A percentile compares a stretch with the other conserved stretches of the same genome.
These are phyloP conservation scores for Sphaerulina musiva DNA, from an alignment of 2,329 filamentous ascomycete species.

Conservation along the genomic window DNA sequence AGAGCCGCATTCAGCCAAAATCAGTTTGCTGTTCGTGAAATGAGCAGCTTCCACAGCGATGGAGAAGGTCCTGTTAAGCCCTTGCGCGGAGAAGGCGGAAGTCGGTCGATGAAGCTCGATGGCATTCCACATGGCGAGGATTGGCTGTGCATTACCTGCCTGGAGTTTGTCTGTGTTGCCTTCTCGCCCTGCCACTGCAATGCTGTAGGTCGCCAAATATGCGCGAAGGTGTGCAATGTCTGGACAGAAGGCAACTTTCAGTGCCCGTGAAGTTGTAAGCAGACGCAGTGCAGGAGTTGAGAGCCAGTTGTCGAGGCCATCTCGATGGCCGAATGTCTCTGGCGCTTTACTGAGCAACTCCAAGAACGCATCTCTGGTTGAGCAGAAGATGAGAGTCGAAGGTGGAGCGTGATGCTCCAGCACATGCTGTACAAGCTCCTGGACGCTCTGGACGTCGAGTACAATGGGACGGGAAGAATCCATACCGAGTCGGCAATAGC, in stretches of 20 bases:
- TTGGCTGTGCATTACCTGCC: conserved; percentile 30
- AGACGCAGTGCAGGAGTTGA: conserved; percentile 58
- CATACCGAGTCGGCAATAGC: conserved; percentile 5
- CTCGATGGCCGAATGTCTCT: not conserved
- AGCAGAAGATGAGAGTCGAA: conserved; percentile 66
- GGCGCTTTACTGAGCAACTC: conserved; percentile 41
- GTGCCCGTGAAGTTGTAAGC: conserved; percentile 60
- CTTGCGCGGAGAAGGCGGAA: conserved; percentile 70
- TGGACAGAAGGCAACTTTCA: conserved; percentile 65
- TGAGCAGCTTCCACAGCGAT: conserved; percentile 56
- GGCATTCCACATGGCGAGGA: conserved; percentile 59
- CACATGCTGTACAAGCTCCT: conserved; percentile 57
- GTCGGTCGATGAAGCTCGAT: conserved; percentile 60
- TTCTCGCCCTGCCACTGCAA: conserved; percentile 9
- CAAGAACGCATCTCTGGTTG: conserved; percentile 58
- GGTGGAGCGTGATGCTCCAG: conserved; percentile 51
- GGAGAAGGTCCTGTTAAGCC: conserved; percentile 57
- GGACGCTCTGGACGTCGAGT: conserved; percentile 36
- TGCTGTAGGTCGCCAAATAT: conserved; percentile 46
- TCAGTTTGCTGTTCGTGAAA: conserved; percentile 31
- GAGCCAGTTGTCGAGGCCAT: not conserved
- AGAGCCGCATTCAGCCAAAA: conserved; percentile 35
- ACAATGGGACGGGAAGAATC: conserved; percentile 30
- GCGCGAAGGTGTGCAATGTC: conserved; percentile 72
- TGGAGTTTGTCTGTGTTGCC: conserved; percentile 8